These are phyloP conservation scores for Gossypium anomalum DNA, from an alignment of 345 rosid genomes.

Conservation along the genomic window DNA sequence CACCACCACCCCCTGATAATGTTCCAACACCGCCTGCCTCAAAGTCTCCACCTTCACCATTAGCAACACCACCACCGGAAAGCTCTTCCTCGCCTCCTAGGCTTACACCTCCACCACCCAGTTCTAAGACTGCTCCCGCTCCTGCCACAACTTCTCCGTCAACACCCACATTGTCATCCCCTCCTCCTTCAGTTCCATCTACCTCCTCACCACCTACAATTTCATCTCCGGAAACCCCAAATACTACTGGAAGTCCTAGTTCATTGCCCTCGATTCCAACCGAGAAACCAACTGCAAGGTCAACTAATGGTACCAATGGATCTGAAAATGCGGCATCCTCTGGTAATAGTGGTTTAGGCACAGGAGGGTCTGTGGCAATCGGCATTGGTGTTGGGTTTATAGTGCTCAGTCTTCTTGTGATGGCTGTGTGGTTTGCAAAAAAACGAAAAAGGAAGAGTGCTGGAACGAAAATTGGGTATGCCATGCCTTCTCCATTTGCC, in stretches of 20 bases:
- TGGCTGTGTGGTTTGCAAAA: slow-evolving; percentile 63
- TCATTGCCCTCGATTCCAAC: slow-evolving; percentile 57
- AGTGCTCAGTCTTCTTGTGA: slow-evolving; percentile 57
- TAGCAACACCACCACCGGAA: slow-evolving; percentile 27
- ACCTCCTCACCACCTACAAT: slow-evolving; percentile 37
- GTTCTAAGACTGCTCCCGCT: slow-evolving; percentile 43
- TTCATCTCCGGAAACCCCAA: slow-evolving; percentile 55
- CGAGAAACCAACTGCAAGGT: slow-evolving; percentile 73
- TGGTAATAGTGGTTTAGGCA: slow-evolving; percentile 34
- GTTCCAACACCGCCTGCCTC: slow-evolving; percentile 34
- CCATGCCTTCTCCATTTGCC: slow-evolving; percentile 70
- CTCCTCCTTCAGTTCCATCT: slow-evolving; percentile 54
- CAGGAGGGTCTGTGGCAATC: slow-evolving; percentile 57
- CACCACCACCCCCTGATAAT: slow-evolving; percentile 47
- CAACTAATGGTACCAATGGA: slow-evolving; percentile 39
- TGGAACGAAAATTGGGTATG: slow-evolving; percentile 43
- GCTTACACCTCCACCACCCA: slow-evolving; percentile 29
- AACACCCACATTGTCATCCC: slow-evolving; percentile 31
- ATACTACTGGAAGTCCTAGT: slow-evolving; percentile 31
- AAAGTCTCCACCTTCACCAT: slow-evolving; percentile 41
- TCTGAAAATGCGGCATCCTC: slow-evolving; percentile 36
- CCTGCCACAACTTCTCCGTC: slow-evolving; percentile 38
- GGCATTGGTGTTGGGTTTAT: slow-evolving; percentile 63
- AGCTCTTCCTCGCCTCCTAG: slow-evolving; percentile 33
- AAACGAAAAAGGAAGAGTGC: slow-evolving; percentile 53